Evolutionary conservation across 2,329 filamentous ascomycete species (phyloP).

Genomic region (Neurospora sp.): DNA sequence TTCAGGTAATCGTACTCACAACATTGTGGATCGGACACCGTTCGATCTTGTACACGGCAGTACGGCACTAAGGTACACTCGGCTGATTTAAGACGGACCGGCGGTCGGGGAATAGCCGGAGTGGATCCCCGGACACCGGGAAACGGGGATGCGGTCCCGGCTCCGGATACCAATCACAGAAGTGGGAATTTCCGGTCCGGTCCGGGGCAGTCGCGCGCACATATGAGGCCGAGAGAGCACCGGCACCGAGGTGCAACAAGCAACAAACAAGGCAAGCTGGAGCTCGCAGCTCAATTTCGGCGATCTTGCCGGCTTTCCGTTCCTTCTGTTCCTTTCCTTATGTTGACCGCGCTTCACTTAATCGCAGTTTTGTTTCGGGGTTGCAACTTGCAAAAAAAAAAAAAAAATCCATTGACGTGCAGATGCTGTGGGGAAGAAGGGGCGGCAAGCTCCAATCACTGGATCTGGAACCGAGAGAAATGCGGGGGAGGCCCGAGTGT

Average conservation of each 20-base stretch:
- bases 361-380: background rate
- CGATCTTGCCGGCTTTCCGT: background rate
- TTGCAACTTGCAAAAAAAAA: background rate
- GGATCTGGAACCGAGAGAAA: background rate
- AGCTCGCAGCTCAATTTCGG: background rate
- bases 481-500: background rate
- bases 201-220: background rate
- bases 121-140: background rate
- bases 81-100: background rate
- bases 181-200: background rate
- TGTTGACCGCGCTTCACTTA: background rate
- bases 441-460: background rate
- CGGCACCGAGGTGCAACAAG: background rate
- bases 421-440: background rate
- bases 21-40: too few relatives aligned
- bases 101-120: background rate
- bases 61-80: background rate
- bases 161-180: background rate
- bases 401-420: too few relatives aligned
- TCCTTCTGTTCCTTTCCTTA: background rate
- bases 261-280: background rate
- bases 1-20: background rate
- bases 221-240: background rate
- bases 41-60: background rate
- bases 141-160: background rate